Evolutionary conservation across 2,329 filamentous ascomycete species (phyloP).

Genomic region (Ophiostoma ulmi): DNA sequence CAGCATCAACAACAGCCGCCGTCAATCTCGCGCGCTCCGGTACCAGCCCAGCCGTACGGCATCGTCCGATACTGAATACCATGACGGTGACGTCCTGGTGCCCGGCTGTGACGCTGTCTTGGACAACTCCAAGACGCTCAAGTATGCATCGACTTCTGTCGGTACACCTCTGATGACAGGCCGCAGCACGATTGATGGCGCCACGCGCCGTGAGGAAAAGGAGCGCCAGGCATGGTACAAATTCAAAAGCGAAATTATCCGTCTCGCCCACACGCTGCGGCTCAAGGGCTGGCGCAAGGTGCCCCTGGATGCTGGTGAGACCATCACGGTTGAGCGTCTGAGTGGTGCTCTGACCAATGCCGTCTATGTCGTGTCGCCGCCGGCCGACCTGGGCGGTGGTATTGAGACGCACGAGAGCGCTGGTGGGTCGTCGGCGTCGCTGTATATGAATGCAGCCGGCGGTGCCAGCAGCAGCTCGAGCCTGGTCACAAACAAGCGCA

Average conservation of each 20-base stretch:
- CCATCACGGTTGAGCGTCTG: slow-evolving; percentile 66
- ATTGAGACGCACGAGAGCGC: not conserved
- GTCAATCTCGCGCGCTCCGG: slow-evolving; percentile 31
- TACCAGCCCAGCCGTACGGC: slow-evolving; percentile 44
- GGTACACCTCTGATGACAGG: slow-evolving; percentile 30
- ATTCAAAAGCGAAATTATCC: slow-evolving; percentile 90
- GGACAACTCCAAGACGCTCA: slow-evolving; percentile 85
- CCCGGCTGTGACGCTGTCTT: slow-evolving; percentile 78
- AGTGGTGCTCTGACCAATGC: slow-evolving; percentile 95
- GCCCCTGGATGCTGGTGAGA: slow-evolving; percentile 62
- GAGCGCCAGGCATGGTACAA: slow-evolving; percentile 72
- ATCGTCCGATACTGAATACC: slow-evolving; percentile 81
- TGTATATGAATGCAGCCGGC: slow-evolving; percentile 29
- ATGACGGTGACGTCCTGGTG: slow-evolving; percentile 75
- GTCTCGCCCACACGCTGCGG: slow-evolving; percentile 78
- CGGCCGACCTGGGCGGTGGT: slow-evolving; percentile 49
- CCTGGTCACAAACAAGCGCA: slow-evolving; percentile 11
- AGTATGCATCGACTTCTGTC: slow-evolving; percentile 55
- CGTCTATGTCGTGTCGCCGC: slow-evolving; percentile 88
- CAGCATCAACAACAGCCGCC: slow-evolving; percentile 32
- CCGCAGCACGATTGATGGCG: slow-evolving; percentile 39
- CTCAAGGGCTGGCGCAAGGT: slow-evolving; percentile 90
- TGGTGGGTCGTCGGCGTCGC: not conserved
- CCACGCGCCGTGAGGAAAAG: slow-evolving; percentile 51
- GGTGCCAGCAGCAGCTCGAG: slow-evolving; percentile 31